These are phyloP conservation scores for Mortierella claussenii DNA, from an alignment of 192 early-diverging fungal species.

Conservation along the genomic window DNA sequence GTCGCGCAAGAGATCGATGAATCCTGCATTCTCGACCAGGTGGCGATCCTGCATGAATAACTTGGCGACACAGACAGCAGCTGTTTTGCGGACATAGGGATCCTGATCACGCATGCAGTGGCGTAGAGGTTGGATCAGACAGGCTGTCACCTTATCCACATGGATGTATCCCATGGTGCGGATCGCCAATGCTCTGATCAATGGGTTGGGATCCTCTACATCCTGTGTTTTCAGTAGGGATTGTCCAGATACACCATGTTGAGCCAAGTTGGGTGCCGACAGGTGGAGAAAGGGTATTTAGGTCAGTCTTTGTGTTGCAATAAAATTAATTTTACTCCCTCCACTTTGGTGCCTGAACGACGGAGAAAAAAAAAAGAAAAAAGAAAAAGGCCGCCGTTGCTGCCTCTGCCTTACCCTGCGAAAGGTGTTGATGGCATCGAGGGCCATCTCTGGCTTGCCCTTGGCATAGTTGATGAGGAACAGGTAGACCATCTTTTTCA, in stretches of 20 bases:
- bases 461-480: conserved; percentile 97
- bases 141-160: conserved; percentile 89
- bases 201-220: conserved; percentile 90
- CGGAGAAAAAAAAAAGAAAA: background rate
- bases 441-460: conserved; percentile 92
- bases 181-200: conserved; percentile 95
- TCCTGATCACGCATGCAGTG: conserved; percentile 86
- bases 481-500: conserved; percentile 94
- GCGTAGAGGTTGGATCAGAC: conserved; percentile 86
- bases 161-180: conserved; percentile 98
- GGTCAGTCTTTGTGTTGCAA: no score
- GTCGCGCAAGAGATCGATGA: conserved; percentile 90
- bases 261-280: no score
- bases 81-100: conserved; percentile 97
- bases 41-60: conserved; percentile 89
- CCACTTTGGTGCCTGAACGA: background rate
- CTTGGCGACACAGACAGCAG: conserved; percentile 94
- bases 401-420: conserved; percentile 85
- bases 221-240: no score
- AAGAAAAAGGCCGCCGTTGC: no score
- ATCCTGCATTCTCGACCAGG: conserved; percentile 87
- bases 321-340: no score
- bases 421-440: conserved; percentile 90
- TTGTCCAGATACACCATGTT: no score
- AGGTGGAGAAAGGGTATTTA: no score